Base-by-base conservation (phyloP, 768 basidiomycete genomes). In the Cystofilobasidium capitatum region DNA sequence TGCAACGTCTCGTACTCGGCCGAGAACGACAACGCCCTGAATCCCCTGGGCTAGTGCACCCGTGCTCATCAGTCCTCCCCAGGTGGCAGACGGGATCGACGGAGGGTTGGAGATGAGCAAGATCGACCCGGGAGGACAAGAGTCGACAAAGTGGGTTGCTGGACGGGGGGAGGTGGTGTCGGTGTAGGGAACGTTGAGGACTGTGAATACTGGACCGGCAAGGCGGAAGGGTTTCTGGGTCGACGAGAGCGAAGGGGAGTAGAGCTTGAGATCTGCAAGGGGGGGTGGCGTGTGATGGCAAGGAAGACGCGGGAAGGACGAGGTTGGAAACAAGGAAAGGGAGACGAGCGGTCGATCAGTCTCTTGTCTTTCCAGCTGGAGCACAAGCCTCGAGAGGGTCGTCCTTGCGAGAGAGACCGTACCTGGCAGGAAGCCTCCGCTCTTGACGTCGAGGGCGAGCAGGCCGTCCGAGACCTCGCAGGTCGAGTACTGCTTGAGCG, bases 391-490 rank as follows among this genome's bases (percentile, higher is more conserved):
- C n/a, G n/a, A n/a, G 33, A n/a, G 16, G 22, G 26, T 4, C 16
- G 33, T 13, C 12, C 8, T 22, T 29, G 29, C 9, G 13, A 17
- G 2, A 16, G n/a, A 22, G 47, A 4, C 3, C 59, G 40, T 22
- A 62, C 66, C 66, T 26, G 66, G 66, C 0, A 68, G 57, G 54
- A 57, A 68, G 0, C 66, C 66, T 37, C 66, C 66, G 1, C 26
- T n/a, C 1, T 16, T 12, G 16, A 68, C 35, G 1, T 24, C 42
- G 17, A 68, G 66, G 22, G 39, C 44, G 31, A 68, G 66, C 26
- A 68, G 57, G 20, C 47, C 66, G 45, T 68, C 66, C n/a, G 66
- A 62, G 31, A 68, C 36, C 37, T 68, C 66, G 61, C 66, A 68
- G 33, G 66, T 57, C 1, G 61, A 62, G 37, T 40, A 67, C 16